A percentile compares a stretch with the other conserved stretches of the same genome.
These are phyloP conservation scores for Arachis hypogaea DNA, from an alignment of 306 rosid genomes.

Conservation along the genomic window DNA sequence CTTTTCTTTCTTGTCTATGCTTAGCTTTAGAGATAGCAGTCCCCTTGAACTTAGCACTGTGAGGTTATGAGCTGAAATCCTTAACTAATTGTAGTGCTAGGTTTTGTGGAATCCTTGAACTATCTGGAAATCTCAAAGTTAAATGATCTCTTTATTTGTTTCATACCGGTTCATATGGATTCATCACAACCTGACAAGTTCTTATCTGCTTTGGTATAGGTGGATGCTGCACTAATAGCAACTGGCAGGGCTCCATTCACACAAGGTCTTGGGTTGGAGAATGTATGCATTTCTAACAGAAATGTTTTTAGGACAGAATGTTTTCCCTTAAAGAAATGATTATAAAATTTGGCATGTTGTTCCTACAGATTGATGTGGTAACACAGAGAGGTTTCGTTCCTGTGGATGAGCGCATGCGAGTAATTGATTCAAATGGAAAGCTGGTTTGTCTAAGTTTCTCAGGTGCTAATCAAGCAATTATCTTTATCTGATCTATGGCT, in stretches of 20 bases:
- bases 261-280: constrained; percentile 92
- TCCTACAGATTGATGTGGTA: constrained; percentile 73
- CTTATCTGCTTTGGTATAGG: constrained; percentile 57
- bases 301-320: constrained; percentile 22
- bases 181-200: constrained; percentile 27
- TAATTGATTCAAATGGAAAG: constrained; percentile 78
- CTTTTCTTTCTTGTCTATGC: constrained; percentile 1
- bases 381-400: constrained; percentile 94
- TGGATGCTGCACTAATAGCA: constrained; percentile 95
- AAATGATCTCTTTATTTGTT: constrained; percentile 11
- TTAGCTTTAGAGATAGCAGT: constrained; percentile 7
- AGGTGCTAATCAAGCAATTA: background rate
- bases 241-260: constrained; percentile 99
- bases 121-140: constrained; percentile 8
- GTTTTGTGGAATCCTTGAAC: constrained; percentile 2
- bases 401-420: constrained; percentile 90
- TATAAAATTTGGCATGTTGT: constrained; percentile 23
- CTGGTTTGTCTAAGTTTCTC: constrained; percentile 58
- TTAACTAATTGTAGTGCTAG: constrained; percentile 1
- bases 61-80: constrained; percentile 3
- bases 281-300: constrained; percentile 58
- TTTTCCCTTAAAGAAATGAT: constrained; percentile 21
- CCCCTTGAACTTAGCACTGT: constrained; percentile 13
- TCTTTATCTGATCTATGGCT: constrained; percentile 30
- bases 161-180: constrained; percentile 29